Conservation (phyloP, 2,329 filamentous ascomycete genomes). For the Venturiaceae sp. region DNA sequence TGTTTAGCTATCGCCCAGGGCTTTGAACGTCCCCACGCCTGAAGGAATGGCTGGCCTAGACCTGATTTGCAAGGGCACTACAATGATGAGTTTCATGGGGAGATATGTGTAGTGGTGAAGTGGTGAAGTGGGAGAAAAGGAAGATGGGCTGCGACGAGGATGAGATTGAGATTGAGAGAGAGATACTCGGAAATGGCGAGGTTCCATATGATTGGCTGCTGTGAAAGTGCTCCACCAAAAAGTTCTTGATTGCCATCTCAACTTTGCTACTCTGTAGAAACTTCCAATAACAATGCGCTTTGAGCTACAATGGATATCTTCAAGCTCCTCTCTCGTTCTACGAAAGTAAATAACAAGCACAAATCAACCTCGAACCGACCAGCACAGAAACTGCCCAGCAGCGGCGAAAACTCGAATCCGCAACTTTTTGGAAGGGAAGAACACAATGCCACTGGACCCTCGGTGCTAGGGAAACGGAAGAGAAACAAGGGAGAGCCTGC, state of each 20-base stretch:
- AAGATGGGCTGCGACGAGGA: too few relatives aligned
- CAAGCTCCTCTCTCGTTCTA: conserved; percentile 61
- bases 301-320: conserved; percentile 50
- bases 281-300: background rate
- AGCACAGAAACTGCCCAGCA: conserved; percentile 47
- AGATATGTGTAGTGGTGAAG: too few relatives aligned
- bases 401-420: conserved; percentile 53
- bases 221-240: background rate
- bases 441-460: conserved; percentile 23
- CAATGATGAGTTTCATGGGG: too few relatives aligned
- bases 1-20: too few relatives aligned
- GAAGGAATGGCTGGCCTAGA: too few relatives aligned
- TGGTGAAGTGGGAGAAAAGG: too few relatives aligned
- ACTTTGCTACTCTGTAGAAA: too few relatives aligned
- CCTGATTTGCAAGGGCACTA: too few relatives aligned
- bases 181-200: too few relatives aligned
- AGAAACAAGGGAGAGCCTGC: conserved; percentile 31
- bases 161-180: too few relatives aligned
- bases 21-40: too few relatives aligned
- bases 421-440: conserved; percentile 51
- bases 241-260: background rate
- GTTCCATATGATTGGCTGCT: too few relatives aligned
- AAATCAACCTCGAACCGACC: conserved; percentile 21
- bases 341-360: conserved; percentile 42
- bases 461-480: conserved; percentile 14